Evolutionary conservation across 75 land plant species (phyloP).

Genomic region (Pinus albicaulis): DNA sequence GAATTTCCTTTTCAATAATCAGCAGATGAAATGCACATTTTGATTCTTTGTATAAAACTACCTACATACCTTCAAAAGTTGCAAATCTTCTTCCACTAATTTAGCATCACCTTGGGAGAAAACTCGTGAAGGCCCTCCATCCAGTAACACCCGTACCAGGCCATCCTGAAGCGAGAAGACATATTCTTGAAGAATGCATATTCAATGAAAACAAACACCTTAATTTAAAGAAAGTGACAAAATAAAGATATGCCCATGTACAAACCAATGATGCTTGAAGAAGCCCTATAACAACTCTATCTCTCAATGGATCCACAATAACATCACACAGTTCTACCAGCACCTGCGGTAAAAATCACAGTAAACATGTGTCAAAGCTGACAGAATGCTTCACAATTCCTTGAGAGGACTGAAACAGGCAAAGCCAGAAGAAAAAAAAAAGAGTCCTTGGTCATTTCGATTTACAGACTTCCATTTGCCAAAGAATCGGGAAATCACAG

Average conservation of each 20-base stretch:
- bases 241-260: neutral
- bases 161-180: constrained; percentile 64
- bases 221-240: constrained; percentile 1
- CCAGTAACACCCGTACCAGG: constrained; percentile 72
- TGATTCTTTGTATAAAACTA: neutral
- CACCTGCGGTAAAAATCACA: constrained; percentile 43
- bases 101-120: constrained; percentile 70
- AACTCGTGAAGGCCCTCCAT: constrained; percentile 90
- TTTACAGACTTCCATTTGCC: neutral
- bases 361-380: neutral
- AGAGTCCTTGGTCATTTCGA: neutral
- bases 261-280: constrained; percentile 91
- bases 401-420: neutral
- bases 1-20: neutral
- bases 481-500: neutral
- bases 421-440: neutral
- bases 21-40: neutral
- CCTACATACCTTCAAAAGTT: constrained; percentile 68
- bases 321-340: constrained; percentile 82
- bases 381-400: neutral
- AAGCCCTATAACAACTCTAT: constrained; percentile 88
- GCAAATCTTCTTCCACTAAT: constrained; percentile 87
- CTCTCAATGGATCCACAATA: constrained; percentile 83
- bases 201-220: neutral
- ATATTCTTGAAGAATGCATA: neutral